Evolutionary conservation across 1,139 yeast genomes (phyloP).

Genomic region (Hyphopichia buzzinii): DNA sequence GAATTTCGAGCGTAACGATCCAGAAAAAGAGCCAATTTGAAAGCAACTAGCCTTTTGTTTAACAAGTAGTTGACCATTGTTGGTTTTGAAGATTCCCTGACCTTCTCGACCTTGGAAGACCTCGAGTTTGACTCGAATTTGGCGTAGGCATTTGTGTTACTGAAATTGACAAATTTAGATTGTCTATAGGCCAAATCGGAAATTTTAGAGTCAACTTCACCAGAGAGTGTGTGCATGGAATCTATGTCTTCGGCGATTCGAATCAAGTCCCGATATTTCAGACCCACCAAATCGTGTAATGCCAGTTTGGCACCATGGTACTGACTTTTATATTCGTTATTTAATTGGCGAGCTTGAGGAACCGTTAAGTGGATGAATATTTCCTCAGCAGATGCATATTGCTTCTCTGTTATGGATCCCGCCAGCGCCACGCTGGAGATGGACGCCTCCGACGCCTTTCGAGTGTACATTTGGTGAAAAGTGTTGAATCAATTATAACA

Average conservation of each 20-base stretch:
- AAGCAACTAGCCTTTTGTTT: conserved; percentile 24
- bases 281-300: conserved; percentile 59
- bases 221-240: conserved; percentile 45
- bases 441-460: neutral
- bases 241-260: conserved; percentile 68
- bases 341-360: conserved; percentile 33
- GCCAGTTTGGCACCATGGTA: conserved; percentile 32
- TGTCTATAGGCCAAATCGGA: conserved; percentile 34
- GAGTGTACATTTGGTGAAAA: neutral
- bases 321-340: conserved; percentile 25
- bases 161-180: conserved; percentile 29
- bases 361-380: conserved; percentile 33
- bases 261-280: conserved; percentile 64
- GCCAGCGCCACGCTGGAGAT: neutral
- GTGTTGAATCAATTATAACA: too few species aligned
- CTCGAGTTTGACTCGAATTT: conserved; percentile 21
- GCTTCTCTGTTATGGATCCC: neutral
- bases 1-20: conserved; percentile 20
- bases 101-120: conserved; percentile 12
- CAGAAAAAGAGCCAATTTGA: conserved; percentile 20
- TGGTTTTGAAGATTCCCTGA: conserved; percentile 14
- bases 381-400: conserved; percentile 28
- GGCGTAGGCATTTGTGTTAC: conserved; percentile 17
- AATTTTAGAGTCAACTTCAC: conserved; percentile 24
- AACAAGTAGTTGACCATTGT: conserved; percentile 29